Percentiles rank a stretch among this genome's conserved stretches.
Evolutionary conservation across 352 stramenopile genomes (phyloP).

Genomic region (Pythium phragmiticola): DNA sequence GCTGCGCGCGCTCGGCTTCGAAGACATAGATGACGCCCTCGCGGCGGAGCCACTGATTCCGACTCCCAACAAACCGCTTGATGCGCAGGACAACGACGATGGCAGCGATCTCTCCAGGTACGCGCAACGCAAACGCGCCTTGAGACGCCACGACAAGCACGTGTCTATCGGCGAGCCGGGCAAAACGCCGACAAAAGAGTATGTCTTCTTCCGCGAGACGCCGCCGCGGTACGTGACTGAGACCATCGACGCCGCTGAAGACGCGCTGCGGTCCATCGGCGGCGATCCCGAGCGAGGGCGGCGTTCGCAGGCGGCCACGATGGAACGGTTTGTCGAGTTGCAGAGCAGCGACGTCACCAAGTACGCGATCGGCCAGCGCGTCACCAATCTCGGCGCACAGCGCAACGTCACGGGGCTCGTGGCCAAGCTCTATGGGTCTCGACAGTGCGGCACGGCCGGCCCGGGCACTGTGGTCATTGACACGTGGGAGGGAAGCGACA

Average conservation of each 20-base stretch:
- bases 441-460: constrained; percentile 64
- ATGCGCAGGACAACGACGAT: constrained; percentile 13
- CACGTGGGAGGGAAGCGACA: constrained; percentile 35
- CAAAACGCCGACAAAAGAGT: constrained; percentile 72
- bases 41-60: constrained; percentile 10
- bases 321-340: constrained; percentile 72
- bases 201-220: constrained; percentile 83
- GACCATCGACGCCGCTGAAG: constrained; percentile 63
- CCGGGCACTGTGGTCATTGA: constrained; percentile 74
- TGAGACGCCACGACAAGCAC: constrained; percentile 45
- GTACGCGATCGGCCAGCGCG: constrained; percentile 58
- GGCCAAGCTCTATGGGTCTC: constrained; percentile 69
- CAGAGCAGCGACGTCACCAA: constrained; percentile 80
- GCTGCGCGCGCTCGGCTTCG: constrained; percentile 46
- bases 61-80: constrained; percentile 1
- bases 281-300: constrained; percentile 46
- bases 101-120: constrained; percentile 43
- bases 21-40: constrained; percentile 42
- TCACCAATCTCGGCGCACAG: constrained; percentile 50
- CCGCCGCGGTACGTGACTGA: constrained; percentile 79
- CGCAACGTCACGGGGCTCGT: constrained; percentile 58
- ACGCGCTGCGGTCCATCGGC: constrained; percentile 22
- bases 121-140: constrained; percentile 46
- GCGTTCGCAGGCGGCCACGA: constrained; percentile 26
- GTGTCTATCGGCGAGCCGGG: constrained; percentile 57